Evolutionary conservation across 352 stramenopile genomes (phyloP).

Genomic region (Phytopythium cucurbitacearum): DNA sequence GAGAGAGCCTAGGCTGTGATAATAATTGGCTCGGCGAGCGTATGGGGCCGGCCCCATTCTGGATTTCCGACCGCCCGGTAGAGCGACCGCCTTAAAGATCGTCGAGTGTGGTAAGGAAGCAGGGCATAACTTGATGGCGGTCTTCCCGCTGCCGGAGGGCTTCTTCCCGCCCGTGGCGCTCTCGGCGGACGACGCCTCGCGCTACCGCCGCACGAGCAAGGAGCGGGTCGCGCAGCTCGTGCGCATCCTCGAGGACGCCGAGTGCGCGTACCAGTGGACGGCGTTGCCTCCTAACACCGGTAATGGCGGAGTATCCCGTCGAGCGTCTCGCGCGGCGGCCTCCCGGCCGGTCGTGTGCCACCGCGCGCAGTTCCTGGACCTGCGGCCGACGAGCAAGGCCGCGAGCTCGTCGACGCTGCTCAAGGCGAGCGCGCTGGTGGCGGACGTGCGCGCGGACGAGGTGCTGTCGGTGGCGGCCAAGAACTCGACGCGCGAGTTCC

Average conservation of each 20-base stretch:
- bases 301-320: no score
- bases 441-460: slow-evolving; percentile 49
- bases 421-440: slow-evolving; percentile 53
- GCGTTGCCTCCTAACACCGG: slow-evolving; percentile 4
- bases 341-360: slow-evolving; percentile 22
- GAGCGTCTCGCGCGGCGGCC: slow-evolving; percentile 9
- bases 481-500: slow-evolving; percentile 56
- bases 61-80: no score
- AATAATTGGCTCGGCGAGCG: no score
- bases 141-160: slow-evolving; percentile 69
- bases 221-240: slow-evolving; percentile 69
- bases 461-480: slow-evolving; percentile 50
- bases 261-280: slow-evolving; percentile 75
- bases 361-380: slow-evolving; percentile 63
- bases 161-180: slow-evolving; percentile 84
- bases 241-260: slow-evolving; percentile 74
- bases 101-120: not conserved
- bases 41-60: no score
- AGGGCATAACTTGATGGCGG: slow-evolving; percentile 20
- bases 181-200: slow-evolving; percentile 57
- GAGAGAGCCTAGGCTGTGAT: no score
- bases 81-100: not conserved
- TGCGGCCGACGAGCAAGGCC: slow-evolving; percentile 50
- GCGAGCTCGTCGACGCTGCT: slow-evolving; percentile 58
- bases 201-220: slow-evolving; percentile 76